Percentiles rank a stretch among this genome's conserved stretches.
Conservation (phyloP, 306 rosid species). For the Vigna mungo region DNA sequence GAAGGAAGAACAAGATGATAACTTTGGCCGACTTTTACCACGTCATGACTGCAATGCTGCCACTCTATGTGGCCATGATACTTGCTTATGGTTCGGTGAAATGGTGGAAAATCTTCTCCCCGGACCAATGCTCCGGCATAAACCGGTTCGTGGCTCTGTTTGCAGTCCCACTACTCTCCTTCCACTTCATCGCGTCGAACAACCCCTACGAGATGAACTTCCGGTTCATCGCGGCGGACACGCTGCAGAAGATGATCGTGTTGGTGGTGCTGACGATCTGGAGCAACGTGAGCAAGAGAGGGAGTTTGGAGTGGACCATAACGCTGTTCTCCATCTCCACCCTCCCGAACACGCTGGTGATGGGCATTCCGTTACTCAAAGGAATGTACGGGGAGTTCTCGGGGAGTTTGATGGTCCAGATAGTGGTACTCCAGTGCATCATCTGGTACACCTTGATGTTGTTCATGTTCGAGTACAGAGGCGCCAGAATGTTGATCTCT, state of each 20-base stretch:
- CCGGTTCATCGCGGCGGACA: slow-evolving; percentile 81
- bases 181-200: slow-evolving; percentile 86
- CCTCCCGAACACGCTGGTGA: slow-evolving; percentile 84
- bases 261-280: slow-evolving; percentile 60
- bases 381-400: slow-evolving; percentile 90
- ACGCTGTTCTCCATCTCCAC: slow-evolving; percentile 86
- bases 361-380: slow-evolving; percentile 88
- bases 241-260: slow-evolving; percentile 83
- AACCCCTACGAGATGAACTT: slow-evolving; percentile 85
- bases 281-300: slow-evolving; percentile 62
- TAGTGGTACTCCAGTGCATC: slow-evolving; percentile 91
- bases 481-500: slow-evolving; percentile 73
- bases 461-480: slow-evolving; percentile 83
- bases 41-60: slow-evolving; percentile 94
- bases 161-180: slow-evolving; percentile 90
- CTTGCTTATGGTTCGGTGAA: slow-evolving; percentile 91
- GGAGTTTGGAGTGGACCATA: slow-evolving; percentile 86
- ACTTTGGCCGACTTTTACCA: slow-evolving; percentile 78
- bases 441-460: slow-evolving; percentile 91
- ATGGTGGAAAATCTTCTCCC: slow-evolving; percentile 97
- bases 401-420: slow-evolving; percentile 85
- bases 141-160: slow-evolving; percentile 89
- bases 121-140: slow-evolving; percentile 92
- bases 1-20: slow-evolving; percentile 49
- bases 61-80: slow-evolving; percentile 92